These are phyloP conservation scores for Lactarius sanguifluus DNA, from an alignment of 768 basidiomycete species.

Conservation along the genomic window DNA sequence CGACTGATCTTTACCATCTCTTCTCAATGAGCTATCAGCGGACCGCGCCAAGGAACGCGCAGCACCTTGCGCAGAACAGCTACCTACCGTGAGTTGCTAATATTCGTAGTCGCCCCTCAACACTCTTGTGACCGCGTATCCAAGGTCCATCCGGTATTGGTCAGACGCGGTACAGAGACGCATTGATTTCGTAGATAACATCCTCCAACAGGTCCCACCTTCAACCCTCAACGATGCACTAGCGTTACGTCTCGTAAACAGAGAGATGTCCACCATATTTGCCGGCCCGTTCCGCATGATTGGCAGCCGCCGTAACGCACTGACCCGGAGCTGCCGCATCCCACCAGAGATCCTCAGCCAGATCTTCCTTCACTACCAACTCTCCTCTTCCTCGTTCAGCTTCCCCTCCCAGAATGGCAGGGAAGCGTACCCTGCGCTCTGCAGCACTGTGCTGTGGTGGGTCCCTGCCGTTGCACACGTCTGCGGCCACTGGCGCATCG, in stretches of 20 bases:
- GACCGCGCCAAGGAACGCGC: no score
- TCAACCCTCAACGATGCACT: constrained; percentile 7
- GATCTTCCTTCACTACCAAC: constrained; percentile 24
- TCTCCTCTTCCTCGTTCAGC: not conserved
- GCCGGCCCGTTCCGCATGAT: constrained; percentile 11
- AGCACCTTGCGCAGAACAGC: not conserved
- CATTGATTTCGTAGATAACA: constrained; percentile 16
- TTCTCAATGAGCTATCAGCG: constrained; percentile 8
- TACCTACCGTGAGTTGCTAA: constrained; percentile 12
- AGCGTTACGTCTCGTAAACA: constrained; percentile 9
- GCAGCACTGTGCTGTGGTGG: constrained; percentile 8
- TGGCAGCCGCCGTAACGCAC: constrained; percentile 18
- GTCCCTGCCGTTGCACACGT: constrained; percentile 22
- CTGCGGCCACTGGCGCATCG: constrained; percentile 20
- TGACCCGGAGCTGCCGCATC: constrained; percentile 21
- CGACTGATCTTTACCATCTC: not conserved
- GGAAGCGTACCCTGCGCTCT: not conserved
- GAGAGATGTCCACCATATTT: constrained; percentile 16
- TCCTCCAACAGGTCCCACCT: constrained; percentile 13
- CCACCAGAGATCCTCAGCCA: constrained; percentile 20
- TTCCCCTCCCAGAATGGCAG: not conserved
- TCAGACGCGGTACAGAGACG: constrained; percentile 21
- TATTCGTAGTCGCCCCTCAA: not conserved
- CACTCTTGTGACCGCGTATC: not conserved
- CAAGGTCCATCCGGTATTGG: constrained; percentile 25